Base-by-base conservation (phyloP, 176 grass and related monocot species). In the Phoenix roebelenii region DNA sequence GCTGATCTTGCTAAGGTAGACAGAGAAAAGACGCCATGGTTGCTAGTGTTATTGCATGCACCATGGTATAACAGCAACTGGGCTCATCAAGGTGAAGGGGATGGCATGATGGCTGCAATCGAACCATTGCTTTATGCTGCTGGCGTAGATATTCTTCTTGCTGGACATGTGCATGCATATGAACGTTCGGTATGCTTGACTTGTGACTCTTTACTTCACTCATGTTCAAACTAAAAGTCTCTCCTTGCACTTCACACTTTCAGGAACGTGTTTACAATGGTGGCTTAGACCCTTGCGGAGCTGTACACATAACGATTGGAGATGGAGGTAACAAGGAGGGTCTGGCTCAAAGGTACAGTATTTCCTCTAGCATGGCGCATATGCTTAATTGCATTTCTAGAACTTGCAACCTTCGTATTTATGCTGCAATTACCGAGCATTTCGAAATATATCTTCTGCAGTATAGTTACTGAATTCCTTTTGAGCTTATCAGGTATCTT, bases 81-180 rank as follows among this genome's bases (percentile, higher is more conserved):
- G 75, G 92, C 92, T 19, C 92, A 90, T 82, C 74, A 82, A 20
- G 83, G 92, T 15, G 86, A 96, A 75, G 92, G 83, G 25, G 77
- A 87, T 57, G 69, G 49, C 15, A 90, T 96, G 92, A 96, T 90
- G 83, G 59, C 54, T 49, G 60, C 65, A 15, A 82, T 96, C 83
- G 92, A 96, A 15, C 64, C 80, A 51, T 82, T 96, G 78, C 75
- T 96, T 18, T 85, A 85, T 72, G 69, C 63, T 39, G 80, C 83
- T 82, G 77, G 80, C 65, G 86, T 82, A 25, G 91, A 96, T 74
- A 85, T 96, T 63, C 57, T 96, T 49, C 51, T 96, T n/a, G 72
- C 91, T 51, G 91, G 86, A 25, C 91, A 96, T 79, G 91, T 96
- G n/a, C 91, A 96, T 60, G 91, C 91, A 56, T 96, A 96, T 48